These are phyloP conservation scores for Exophiala dermatitidis DNA, from an alignment of 2,329 filamentous ascomycete genomes.

Conservation along the genomic window DNA sequence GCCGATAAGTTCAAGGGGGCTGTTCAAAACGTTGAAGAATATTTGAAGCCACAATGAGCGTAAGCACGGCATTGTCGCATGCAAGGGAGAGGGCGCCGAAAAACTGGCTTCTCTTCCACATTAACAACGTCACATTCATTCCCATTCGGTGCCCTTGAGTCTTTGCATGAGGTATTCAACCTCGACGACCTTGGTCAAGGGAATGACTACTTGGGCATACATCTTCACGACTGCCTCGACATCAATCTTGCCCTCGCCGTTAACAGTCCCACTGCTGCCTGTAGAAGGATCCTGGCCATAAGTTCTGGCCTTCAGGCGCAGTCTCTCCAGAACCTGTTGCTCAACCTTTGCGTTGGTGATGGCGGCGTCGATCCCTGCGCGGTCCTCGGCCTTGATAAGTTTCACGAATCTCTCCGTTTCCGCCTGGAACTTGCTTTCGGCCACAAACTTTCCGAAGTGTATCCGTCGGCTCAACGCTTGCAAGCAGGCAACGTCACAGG, in stretches of 20 bases:
- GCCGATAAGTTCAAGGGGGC: constrained; percentile 66
- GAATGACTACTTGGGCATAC: constrained; percentile 89
- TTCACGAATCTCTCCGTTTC: constrained; percentile 73
- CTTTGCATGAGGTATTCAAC: constrained; percentile 97
- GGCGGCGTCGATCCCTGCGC: constrained; percentile 72
- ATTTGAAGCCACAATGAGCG: constrained; percentile 49
- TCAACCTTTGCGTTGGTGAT: constrained; percentile 90
- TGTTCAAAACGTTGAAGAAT: constrained; percentile 68
- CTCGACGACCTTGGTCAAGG: constrained; percentile 95
- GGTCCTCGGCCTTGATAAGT: constrained; percentile 74
- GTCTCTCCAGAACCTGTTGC: constrained; percentile 77
- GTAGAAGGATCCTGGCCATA: constrained; percentile 85
- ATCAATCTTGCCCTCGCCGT: constrained; percentile 65
- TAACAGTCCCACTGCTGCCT: constrained; percentile 34
- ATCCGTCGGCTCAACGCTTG: constrained; percentile 86
- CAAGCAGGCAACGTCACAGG: constrained; percentile 80
- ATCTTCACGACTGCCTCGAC: constrained; percentile 83
- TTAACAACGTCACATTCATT: constrained; percentile 28
- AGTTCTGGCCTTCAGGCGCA: constrained; percentile 82
- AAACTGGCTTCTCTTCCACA: too few relatives aligned
- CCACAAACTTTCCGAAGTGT: constrained; percentile 98
- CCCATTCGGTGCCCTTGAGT: constrained; percentile 51
- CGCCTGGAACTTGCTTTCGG: constrained; percentile 85
- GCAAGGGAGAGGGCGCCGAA: not conserved
- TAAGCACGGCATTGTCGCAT: not conserved